These are phyloP conservation scores for Mycosarcoma maydis DNA, from an alignment of 1,284 basidiomycete species.

Conservation along the genomic window DNA sequence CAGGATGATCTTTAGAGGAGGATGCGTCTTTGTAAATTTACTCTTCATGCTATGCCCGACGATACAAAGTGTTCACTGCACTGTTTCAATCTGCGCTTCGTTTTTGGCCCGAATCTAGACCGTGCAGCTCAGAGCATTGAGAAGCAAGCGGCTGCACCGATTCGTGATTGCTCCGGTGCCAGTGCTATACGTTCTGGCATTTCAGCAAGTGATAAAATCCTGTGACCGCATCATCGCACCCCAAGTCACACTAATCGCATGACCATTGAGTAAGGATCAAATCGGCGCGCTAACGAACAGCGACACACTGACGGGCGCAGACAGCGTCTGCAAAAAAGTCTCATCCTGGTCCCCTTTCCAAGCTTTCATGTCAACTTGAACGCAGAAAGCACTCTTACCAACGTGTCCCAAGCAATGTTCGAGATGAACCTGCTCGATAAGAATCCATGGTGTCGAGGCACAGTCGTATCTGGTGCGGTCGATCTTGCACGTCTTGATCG, in stretches of 20 bases:
- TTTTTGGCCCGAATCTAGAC: no score
- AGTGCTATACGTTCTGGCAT: no score
- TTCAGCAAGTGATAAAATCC: no score
- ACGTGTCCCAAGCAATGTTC: not conserved
- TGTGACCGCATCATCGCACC: no score
- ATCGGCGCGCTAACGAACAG: slow-evolving; percentile 5
- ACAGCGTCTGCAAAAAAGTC: slow-evolving; percentile 14
- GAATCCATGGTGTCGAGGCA: slow-evolving; percentile 21
- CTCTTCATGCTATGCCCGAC: no score
- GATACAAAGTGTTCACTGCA: no score
- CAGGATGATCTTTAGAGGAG: no score
- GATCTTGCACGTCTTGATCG: slow-evolving; percentile 26
- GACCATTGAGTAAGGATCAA: not conserved
- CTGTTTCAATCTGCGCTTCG: no score
- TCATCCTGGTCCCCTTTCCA: slow-evolving; percentile 21
- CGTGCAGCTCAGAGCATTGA: no score
- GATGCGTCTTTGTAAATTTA: slow-evolving; percentile 1
- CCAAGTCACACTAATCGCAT: no score
- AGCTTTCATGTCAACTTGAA: slow-evolving; percentile 19
- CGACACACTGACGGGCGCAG: slow-evolving; percentile 15
- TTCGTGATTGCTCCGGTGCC: no score
- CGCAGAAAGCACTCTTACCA: slow-evolving; percentile 2
- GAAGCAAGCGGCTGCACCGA: no score
- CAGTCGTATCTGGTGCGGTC: slow-evolving; percentile 18
- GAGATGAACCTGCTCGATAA: slow-evolving; percentile 3